These are phyloP conservation scores for Prunus mongolica DNA, from an alignment of 306 rosid species.

Conservation along the genomic window DNA sequence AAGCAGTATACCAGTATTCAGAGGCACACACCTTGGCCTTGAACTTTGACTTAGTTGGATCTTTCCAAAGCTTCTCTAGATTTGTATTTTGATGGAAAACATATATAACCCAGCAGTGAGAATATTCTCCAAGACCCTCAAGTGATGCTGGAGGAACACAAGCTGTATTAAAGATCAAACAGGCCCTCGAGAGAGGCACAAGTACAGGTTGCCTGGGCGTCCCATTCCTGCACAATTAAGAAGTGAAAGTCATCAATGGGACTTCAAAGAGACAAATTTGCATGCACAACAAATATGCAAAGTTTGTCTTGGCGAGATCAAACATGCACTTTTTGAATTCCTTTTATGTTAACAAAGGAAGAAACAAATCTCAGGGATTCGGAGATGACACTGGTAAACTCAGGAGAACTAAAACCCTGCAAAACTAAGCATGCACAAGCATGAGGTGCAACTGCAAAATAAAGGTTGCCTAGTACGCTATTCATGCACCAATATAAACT, in stretches of 20 bases:
- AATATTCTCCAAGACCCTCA: slow-evolving; percentile 83
- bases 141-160: slow-evolving; percentile 87
- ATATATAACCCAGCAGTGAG: slow-evolving; percentile 91
- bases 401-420: slow-evolving; percentile 56
- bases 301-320: not conserved
- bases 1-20: slow-evolving; percentile 14
- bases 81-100: slow-evolving; percentile 88
- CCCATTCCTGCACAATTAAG: slow-evolving; percentile 63
- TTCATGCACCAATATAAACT: slow-evolving; percentile 39
- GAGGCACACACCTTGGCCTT: slow-evolving; percentile 75
- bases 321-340: not conserved
- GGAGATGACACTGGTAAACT: not conserved
- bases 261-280: slow-evolving; percentile 7
- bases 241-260: slow-evolving; percentile 13
- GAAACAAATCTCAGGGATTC: not conserved
- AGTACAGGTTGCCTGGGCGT: slow-evolving; percentile 94
- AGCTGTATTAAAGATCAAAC: slow-evolving; percentile 60
- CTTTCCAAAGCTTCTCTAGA: slow-evolving; percentile 84
- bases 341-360: not conserved
- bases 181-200: slow-evolving; percentile 92
- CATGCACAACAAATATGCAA: not conserved
- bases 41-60: slow-evolving; percentile 75
- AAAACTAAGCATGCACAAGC: slow-evolving; percentile 70
- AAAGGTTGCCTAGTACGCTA: slow-evolving; percentile 77
- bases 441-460: slow-evolving; percentile 74